These are phyloP conservation scores for Urostyla sp. DNA, from an alignment of 73 alveolate genomes.

Conservation along the genomic window DNA sequence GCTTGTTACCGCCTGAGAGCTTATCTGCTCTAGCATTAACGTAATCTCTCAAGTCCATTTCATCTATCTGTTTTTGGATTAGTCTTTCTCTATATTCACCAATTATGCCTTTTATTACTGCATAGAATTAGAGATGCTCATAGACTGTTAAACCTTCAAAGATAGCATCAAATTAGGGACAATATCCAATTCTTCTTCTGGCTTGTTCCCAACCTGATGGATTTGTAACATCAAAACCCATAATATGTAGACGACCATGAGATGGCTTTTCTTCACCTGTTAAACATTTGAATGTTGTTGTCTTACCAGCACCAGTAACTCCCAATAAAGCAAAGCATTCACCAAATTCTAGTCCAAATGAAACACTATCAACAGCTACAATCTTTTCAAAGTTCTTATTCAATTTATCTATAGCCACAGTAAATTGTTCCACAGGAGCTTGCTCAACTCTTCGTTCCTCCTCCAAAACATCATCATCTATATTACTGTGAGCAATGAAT, in stretches of 20 bases:
- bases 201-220: conserved; percentile 81
- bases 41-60: conserved; percentile 90
- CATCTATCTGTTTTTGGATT: conserved; percentile 85
- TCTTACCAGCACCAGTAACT: conserved; percentile 99
- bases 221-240: conserved; percentile 86
- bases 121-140: conserved; percentile 96
- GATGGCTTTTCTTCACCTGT: conserved; percentile 93
- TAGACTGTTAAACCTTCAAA: conserved; percentile 93
- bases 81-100: conserved; percentile 70
- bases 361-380: conserved; percentile 92
- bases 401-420: conserved; percentile 20
- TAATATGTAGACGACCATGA: conserved; percentile 86
- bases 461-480: conserved; percentile 45
- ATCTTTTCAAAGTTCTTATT: conserved; percentile 78
- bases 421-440: conserved; percentile 2
- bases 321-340: conserved; percentile 98
- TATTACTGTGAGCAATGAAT: not conserved
- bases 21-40: conserved; percentile 88
- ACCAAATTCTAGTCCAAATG: conserved; percentile 94
- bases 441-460: conserved; percentile 44
- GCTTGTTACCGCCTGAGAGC: conserved; percentile 97
- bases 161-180: conserved; percentile 98
- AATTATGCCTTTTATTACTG: conserved; percentile 94
- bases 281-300: conserved; percentile 96
- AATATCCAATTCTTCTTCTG: conserved; percentile 94